phyloP scores from a whole-genome alignment of 2,329 filamentous ascomycete species.

The Thermomyces lanuginosus region DNA sequence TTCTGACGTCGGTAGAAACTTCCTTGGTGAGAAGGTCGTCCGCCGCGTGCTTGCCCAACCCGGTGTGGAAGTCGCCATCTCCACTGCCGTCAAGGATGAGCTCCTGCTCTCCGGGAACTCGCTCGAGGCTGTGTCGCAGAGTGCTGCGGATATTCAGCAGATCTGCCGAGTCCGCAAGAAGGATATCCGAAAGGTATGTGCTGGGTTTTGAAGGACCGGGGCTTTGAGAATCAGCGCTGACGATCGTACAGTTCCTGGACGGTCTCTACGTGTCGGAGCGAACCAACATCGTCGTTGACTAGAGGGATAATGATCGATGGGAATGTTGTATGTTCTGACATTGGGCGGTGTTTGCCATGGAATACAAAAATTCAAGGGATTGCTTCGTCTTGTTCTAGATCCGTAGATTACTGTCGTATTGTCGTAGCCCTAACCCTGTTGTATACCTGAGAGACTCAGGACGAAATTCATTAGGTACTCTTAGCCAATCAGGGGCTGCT shows the following conservation, averaged over 20 bases:
- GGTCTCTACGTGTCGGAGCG: conserved; percentile 99
- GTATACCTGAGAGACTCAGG: too few relatives aligned
- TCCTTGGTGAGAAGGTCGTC: conserved; percentile 98
- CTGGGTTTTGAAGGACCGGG: background rate
- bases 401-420: too few relatives aligned
- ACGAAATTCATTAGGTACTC: too few relatives aligned
- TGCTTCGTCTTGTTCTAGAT: too few relatives aligned
- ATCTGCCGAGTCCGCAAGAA: conserved; percentile 99
- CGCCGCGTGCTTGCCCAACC: conserved; percentile 76
- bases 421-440: too few relatives aligned
- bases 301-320: conserved; percentile 13
- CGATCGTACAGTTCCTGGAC: conserved; percentile 68
- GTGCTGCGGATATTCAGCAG: conserved; percentile 97
- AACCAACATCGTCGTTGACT: conserved; percentile 68
- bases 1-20: conserved; percentile 48
- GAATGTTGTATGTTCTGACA: conserved; percentile 14
- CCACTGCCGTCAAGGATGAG: conserved; percentile 94
- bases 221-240: conserved; percentile 5
- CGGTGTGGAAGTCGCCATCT: conserved; percentile 81
- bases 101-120: conserved; percentile 86
- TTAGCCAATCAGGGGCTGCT: too few relatives aligned
- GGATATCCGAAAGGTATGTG: conserved; percentile 95
- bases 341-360: too few relatives aligned
- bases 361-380: too few relatives aligned
- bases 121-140: conserved; percentile 93